These are phyloP conservation scores for Blakeslea trispora DNA, from an alignment of 371 early-diverging fungal species.

Conservation along the genomic window DNA sequence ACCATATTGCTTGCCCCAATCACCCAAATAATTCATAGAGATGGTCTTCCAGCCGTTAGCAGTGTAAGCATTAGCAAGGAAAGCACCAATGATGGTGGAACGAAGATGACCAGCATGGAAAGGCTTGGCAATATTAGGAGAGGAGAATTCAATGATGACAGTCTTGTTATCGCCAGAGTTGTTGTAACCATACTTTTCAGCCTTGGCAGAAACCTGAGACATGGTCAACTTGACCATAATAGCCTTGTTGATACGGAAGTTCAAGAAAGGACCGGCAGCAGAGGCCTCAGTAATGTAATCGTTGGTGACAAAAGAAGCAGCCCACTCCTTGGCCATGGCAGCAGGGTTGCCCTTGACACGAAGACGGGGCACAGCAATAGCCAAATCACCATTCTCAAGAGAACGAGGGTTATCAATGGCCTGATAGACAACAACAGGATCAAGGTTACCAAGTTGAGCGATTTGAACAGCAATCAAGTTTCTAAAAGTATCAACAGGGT, in stretches of 20 bases:
- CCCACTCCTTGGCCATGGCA: conserved; percentile 74
- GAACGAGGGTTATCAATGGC: conserved; percentile 64
- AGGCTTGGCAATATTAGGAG: conserved; percentile 99
- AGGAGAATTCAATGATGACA: conserved; percentile 92
- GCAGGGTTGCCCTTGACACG: conserved; percentile 86
- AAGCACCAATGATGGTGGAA: conserved; percentile 97
- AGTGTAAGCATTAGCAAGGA: conserved; percentile 80
- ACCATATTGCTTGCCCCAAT: conserved; percentile 99
- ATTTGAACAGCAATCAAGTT: conserved; percentile 56
- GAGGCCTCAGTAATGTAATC: conserved; percentile 59
- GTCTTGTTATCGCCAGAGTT: conserved; percentile 66
- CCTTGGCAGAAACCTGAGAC: conserved; percentile 46
- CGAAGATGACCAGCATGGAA: conserved; percentile 99
- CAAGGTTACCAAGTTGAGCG: conserved; percentile 46
- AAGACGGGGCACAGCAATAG: conserved; percentile 84
- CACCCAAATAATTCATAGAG: conserved; percentile 98
- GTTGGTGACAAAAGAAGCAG: conserved; percentile 67
- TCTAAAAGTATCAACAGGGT: conserved; percentile 60
- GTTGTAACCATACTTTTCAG: conserved; percentile 69
- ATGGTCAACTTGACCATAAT: conserved; percentile 58
- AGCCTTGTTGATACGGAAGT: conserved; percentile 75
- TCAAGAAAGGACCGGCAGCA: conserved; percentile 82
- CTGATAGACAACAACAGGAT: conserved; percentile 48
- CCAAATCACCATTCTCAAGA: conserved; percentile 74
- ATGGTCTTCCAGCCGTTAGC: conserved; percentile 89